Evolutionary conservation across 805 yeast species (phyloP).

Genomic region (Myxozyma mucilagina): DNA sequence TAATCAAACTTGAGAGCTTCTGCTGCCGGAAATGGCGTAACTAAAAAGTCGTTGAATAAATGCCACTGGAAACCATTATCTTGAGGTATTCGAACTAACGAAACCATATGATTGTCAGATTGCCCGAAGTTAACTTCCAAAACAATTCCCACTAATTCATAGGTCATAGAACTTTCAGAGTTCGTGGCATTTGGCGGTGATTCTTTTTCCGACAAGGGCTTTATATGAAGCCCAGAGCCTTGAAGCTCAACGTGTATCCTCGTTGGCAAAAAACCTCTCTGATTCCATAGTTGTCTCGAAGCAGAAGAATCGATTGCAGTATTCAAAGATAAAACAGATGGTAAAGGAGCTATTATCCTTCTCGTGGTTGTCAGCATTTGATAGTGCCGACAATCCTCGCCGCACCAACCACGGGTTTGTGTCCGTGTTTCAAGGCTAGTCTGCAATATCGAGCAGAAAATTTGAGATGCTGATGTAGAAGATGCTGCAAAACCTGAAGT

Average conservation of each 20-base stretch:
- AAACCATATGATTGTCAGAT: slow-evolving; percentile 41
- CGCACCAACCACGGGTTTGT: slow-evolving; percentile 54
- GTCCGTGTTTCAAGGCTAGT: slow-evolving; percentile 33
- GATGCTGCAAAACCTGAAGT: not conserved
- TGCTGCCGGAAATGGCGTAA: slow-evolving; percentile 65
- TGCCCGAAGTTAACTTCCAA: slow-evolving; percentile 39
- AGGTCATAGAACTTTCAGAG: slow-evolving; percentile 20
- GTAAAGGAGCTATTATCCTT: slow-evolving; percentile 51
- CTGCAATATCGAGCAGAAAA: slow-evolving; percentile 33
- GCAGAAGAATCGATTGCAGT: slow-evolving; percentile 47
- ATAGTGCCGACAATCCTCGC: slow-evolving; percentile 50
- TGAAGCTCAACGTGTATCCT: slow-evolving; percentile 10
- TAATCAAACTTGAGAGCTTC: slow-evolving; percentile 74
- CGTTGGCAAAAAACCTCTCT: slow-evolving; percentile 27
- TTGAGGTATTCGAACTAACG: slow-evolving; percentile 36
- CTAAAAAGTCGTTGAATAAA: slow-evolving; percentile 88
- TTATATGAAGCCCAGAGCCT: slow-evolving; percentile 6
- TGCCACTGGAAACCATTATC: slow-evolving; percentile 55
- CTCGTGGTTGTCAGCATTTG: slow-evolving; percentile 58
- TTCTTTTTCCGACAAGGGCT: slow-evolving; percentile 2
- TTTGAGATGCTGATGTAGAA: not conserved
- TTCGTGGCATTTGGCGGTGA: not conserved
- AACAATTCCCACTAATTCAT: slow-evolving; percentile 41
- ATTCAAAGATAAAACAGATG: slow-evolving; percentile 66
- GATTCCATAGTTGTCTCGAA: slow-evolving; percentile 28